Evolutionary conservation across 495 filamentous ascomycete genomes (phyloP), one percentile per base, ranked within the genome.

Genomic region (Trichocladium antarcticum): DNA sequence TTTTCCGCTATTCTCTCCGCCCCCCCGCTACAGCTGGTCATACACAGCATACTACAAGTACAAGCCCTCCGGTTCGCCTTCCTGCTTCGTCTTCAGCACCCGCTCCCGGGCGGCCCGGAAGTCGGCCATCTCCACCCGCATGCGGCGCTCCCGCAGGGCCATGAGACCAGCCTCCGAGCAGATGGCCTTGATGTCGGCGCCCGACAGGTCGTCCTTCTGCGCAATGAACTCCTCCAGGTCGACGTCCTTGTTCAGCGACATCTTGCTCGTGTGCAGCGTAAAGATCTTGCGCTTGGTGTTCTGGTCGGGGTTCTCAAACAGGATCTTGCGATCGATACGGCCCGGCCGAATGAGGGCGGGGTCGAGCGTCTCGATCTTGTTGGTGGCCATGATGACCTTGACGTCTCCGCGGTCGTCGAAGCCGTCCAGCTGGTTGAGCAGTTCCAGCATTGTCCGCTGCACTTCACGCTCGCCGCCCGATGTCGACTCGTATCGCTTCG

Each of bases 201-300:
- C 92, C 31, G 87, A 94, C 3, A 99, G 76, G 62, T 99, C 92
- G 58, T 99, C 92, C 73, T 99, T 99, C 72, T 95, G 89, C 57
- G 80, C 87, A 62, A 99, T 95, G 64, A 99, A 97, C 69, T 99
- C 92, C 55, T 97, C 92, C 38, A 99, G 76, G 55, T 99, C 92
- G 39, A 99, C 92, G 58, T 99, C 92, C 55, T 85, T 80, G 61
- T 84, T 85, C 37, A 97, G 78, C 12, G 85, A 93, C 92, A 99
- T 99, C 78, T 99, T 99, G 58, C 85, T 89, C 15, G 92, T 99
- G 70, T 99, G 92, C n/a, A 99, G 81, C 20, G 83, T 87, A 71
- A 99, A 99, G 62, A 99, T 99, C 81, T 98, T 99, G 74, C 89
- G 87, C 77, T 99, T 99, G 45, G 92, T 99, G 68, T 88, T 89